Evolutionary conservation across 1,139 yeast genomes (phyloP).

Genomic region (Kodamaea suecica): DNA sequence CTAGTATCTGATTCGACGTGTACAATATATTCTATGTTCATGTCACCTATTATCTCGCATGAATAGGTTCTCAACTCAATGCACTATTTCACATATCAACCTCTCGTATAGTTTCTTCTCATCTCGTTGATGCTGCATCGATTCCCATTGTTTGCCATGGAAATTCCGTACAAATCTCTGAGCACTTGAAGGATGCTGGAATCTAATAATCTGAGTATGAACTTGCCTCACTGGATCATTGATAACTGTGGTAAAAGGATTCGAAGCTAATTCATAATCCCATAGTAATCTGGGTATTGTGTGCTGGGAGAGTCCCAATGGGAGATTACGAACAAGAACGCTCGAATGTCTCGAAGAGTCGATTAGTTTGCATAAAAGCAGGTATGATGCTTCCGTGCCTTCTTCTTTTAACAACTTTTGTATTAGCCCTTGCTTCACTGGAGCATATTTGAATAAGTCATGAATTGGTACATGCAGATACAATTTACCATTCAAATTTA

Average conservation of each 20-base stretch:
- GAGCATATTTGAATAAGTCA: slow-evolving; percentile 16
- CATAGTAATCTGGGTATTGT: slow-evolving; percentile 35
- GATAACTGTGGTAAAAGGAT: slow-evolving; percentile 22
- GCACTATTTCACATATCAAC: slow-evolving; percentile 36
- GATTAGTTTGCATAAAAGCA: slow-evolving; percentile 9
- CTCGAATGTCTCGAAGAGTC: slow-evolving; percentile 17
- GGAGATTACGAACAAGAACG: slow-evolving; percentile 40
- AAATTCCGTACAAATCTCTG: slow-evolving; percentile 50
- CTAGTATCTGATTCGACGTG: too few species aligned
- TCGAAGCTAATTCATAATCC: slow-evolving; percentile 36
- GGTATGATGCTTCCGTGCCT: slow-evolving; percentile 1
- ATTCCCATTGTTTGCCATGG: slow-evolving; percentile 49
- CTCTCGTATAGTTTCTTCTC: slow-evolving; percentile 37
- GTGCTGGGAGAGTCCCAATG: slow-evolving; percentile 36
- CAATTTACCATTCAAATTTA: slow-evolving; percentile 5
- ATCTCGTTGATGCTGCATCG: slow-evolving; percentile 20
- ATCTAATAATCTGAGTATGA: slow-evolving; percentile 40
- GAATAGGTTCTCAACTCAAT: slow-evolving; percentile 13
- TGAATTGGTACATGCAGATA: slow-evolving; percentile 10
- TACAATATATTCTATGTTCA: neutral
- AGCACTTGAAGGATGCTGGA: slow-evolving; percentile 49
- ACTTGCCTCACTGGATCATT: slow-evolving; percentile 29
- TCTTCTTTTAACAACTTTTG: slow-evolving; percentile 8
- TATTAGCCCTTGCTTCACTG: slow-evolving; percentile 7
- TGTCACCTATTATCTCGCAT: neutral